These are phyloP conservation scores for Lasiodiplodia citricola DNA, from an alignment of 2,329 filamentous ascomycete genomes.

Conservation along the genomic window DNA sequence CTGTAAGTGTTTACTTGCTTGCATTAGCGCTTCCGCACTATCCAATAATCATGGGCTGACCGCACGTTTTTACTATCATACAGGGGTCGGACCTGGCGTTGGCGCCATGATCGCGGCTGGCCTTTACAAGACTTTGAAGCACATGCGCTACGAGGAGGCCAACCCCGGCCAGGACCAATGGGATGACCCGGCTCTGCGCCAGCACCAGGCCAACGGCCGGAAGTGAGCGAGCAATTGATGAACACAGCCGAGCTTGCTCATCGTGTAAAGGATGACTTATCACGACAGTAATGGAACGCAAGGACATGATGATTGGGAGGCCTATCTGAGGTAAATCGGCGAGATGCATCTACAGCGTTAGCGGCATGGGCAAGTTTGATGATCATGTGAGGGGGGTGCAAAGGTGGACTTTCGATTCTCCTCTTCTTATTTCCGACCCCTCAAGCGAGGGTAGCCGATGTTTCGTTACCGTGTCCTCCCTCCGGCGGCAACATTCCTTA, in stretches of 20 bases:
- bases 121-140: conserved; percentile 56
- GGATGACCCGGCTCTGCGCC: background rate
- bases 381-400: background rate
- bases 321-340: background rate
- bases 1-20: conserved; percentile 34
- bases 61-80: background rate
- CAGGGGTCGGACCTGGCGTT: conserved; percentile 50
- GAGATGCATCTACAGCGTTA: background rate
- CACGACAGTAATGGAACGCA: background rate
- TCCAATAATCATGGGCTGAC: background rate
- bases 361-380: background rate
- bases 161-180: conserved; percentile 44
- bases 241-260: background rate
- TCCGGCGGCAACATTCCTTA: background rate
- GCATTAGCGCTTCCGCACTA: no score
- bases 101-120: conserved; percentile 54
- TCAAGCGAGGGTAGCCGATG: background rate
- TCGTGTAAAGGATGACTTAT: background rate
- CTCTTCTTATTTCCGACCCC: background rate
- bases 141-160: conserved; percentile 44
- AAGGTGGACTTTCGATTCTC: background rate
- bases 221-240: background rate
- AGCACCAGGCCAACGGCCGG: background rate
- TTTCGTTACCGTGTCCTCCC: background rate
- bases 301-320: no score